Evolutionary conservation across 371 early-diverging fungal genomes (phyloP), one percentile per base, ranked within the genome.

Genomic region (Apophysomyces sp.): DNA sequence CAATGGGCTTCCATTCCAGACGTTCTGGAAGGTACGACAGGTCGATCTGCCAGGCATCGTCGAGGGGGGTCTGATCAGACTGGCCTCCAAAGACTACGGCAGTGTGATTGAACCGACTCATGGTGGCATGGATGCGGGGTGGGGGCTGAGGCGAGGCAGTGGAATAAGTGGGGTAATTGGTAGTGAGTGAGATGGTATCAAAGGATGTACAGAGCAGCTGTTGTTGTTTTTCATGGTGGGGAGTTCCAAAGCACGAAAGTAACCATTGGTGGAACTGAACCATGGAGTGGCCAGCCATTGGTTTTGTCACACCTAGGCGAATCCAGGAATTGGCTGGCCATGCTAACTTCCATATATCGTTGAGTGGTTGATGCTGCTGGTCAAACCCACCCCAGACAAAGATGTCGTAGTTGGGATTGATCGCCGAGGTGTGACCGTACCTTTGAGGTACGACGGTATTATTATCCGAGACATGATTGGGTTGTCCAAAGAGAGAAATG

Each of bases 241-340:
- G n/a, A 37, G 21, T 44, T 4, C 66, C 73, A 55, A 69, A 73
- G 41, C 73, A 73, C 21, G 70, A 60, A 28, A 73, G 57, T 5
- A 73, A 27, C 64, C 67, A 67, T 32, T 60, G 64, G 4, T 44
- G 36, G 28, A 55, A 56, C 16, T 49, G 30, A 34, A 73, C 30
- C 16, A 64, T 61, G 31, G 59, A 31, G 55, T 64, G 73, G 44
- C 62, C 70, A 15, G 21, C 49, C 49, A 16, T 44, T 44, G 49
- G 49, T 5, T n/a, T n/a, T 1, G 60, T 51, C 29, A 67, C n/a
- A 21, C 58, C 58, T 15, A 30, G 31, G 18, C 12, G 39, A 9
- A 16, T 39, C 40, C 29, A 27, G 24, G 59, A 34, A 15, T 44
- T 21, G 3, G 9, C 49, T 44, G 58, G 40, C 68, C 64, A 60